phyloP scores from a whole-genome alignment of 75 land plant genomes.

The Selaginella moellendorffii region DNA sequence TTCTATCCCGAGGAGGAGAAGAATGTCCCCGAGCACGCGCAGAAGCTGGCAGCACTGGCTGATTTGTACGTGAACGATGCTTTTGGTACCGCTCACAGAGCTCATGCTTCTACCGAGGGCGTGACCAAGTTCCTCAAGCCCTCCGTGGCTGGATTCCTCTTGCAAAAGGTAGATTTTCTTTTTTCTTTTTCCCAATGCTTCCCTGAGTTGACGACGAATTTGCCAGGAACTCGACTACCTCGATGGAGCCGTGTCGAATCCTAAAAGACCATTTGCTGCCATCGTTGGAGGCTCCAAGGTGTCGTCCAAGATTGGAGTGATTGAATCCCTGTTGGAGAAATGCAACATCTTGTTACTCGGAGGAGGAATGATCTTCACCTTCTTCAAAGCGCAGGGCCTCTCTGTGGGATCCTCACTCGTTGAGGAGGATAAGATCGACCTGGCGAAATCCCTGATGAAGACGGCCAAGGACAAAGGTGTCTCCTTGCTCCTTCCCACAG shows the following conservation, averaged over 20 bases:
- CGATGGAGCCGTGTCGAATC: constrained; percentile 64
- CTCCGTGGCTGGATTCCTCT: constrained; percentile 40
- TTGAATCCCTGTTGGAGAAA: constrained; percentile 62
- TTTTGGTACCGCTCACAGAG: constrained; percentile 56
- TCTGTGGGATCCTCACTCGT: constrained; percentile 72
- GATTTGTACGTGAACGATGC: constrained; percentile 57
- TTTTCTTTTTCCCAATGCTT: not conserved
- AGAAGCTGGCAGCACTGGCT: constrained; percentile 40
- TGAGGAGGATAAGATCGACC: constrained; percentile 76
- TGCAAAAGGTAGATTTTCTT: constrained; percentile 31
- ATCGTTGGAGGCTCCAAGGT: constrained; percentile 97
- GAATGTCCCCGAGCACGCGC: constrained; percentile 43
- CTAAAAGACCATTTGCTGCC: constrained; percentile 83
- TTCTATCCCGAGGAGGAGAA: constrained; percentile 56
- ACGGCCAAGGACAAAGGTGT: constrained; percentile 67
- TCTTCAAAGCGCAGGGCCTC: constrained; percentile 75
- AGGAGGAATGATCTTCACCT: constrained; percentile 91
- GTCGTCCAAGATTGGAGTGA: constrained; percentile 77
- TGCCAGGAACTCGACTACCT: constrained; percentile 69
- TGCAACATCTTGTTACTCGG: constrained; percentile 62
- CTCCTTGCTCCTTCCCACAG: constrained; percentile 52
- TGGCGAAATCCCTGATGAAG: constrained; percentile 43
- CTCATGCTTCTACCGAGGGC: constrained; percentile 54
- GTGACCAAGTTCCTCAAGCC: constrained; percentile 36
- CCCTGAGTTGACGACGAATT: not conserved